Base-by-base conservation (phyloP, 805 yeast genomes). In the Kodamaea sagamina region DNA sequence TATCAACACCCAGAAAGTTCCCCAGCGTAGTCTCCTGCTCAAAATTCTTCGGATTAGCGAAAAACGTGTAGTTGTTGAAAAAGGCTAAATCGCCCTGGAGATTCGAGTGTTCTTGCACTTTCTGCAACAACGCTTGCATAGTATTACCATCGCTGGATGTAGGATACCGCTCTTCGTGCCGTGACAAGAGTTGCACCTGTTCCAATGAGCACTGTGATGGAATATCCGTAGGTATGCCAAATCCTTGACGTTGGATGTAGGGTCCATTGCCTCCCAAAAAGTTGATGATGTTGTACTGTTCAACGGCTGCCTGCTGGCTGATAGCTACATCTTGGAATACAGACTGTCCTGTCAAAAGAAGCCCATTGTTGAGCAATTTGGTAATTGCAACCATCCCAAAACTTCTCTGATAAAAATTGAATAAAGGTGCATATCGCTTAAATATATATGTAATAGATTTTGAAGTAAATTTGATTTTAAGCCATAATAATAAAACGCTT, bases 101-200 rank as follows among this genome's bases (percentile, higher is more conserved):
- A 16, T 47, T 43, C 42, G 47, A 48, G 48, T 52, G 44, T 29
- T 32, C 24, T 34, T 41, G 37, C 31, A 56, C 37, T 44, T 53
- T 53, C 31, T 27, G 17, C 49, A 36, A 27, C 43, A 52, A 44
- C 15, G 51, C 38, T 39, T 50, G 52, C 35, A 40, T 40, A 4
- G 36, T 17, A 11, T 39, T 12, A 3, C 47, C 47, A 31, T 32
- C 39, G 10, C 39, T 41, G 24, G 8, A 8, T 1, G 85, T 75
- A 4, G 87, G 88, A 55, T 71, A 84, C 50, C 95, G 68, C 59
- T 86, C 92, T 15, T 90, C 95, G 57, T 87, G 95, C 54, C 95
- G 75, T 52, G 81, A 79, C 40, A 84, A 65, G 17, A 84, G 63
- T 51, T 83, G 89, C 11, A 84, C 87, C 59, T 85, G 92, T 51